phyloP scores from a whole-genome alignment of 2,329 filamentous ascomycete species.

The Escovopsis sp. region DNA sequence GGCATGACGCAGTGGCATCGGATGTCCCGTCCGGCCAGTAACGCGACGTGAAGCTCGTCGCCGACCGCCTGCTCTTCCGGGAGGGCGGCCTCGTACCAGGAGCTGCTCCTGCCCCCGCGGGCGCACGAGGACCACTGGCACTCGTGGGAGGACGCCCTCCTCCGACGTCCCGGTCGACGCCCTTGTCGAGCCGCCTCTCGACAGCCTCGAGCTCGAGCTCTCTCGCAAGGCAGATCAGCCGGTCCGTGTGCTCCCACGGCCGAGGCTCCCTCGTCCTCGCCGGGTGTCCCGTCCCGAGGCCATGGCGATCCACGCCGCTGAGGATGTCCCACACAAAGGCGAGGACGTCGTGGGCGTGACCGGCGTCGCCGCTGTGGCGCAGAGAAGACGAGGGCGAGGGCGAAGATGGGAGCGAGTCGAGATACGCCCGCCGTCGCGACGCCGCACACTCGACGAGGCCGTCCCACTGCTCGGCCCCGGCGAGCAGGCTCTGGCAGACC shows the following conservation, averaged over 20 bases:
- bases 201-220: conserved; percentile 11
- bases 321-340: conserved; percentile 15
- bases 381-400: too few relatives aligned
- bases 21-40: conserved; percentile 12
- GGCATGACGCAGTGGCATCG: too few relatives aligned
- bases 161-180: background rate
- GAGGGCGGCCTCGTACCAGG: background rate
- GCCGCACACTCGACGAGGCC: conserved; percentile 18
- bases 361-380: conserved; percentile 5
- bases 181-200: conserved; percentile 7
- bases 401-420: too few relatives aligned
- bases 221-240: conserved; percentile 17
- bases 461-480: conserved; percentile 19
- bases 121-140: too few relatives aligned
- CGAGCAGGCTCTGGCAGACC: conserved; percentile 16
- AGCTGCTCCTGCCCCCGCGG: background rate
- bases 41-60: conserved; percentile 9
- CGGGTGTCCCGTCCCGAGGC: background rate
- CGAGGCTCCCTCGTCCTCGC: background rate
- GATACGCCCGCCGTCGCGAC: conserved; percentile 12
- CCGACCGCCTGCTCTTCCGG: background rate
- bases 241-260: conserved; percentile 21
- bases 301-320: conserved; percentile 2
- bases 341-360: conserved; percentile 20
- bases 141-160: background rate